Percentiles rank a stretch among this genome's conserved stretches.
These are phyloP conservation scores for Diplogelasinospora grovesii DNA, from an alignment of 495 filamentous ascomycete genomes.

Conservation along the genomic window DNA sequence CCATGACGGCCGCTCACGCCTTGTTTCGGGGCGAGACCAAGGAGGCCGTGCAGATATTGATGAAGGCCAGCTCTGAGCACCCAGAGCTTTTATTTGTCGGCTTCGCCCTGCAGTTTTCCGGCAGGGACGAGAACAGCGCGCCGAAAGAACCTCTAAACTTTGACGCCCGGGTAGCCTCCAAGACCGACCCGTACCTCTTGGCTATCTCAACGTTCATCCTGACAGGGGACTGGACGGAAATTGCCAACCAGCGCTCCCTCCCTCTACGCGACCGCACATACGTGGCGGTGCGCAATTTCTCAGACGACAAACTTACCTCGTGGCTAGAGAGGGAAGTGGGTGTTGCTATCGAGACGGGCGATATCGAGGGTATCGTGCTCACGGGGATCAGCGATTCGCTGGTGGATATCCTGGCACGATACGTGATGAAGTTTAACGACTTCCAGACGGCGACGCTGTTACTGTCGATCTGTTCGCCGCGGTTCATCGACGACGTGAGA, in stretches of 20 bases:
- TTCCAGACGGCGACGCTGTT: conserved; percentile 84
- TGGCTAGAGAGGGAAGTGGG: conserved; percentile 61
- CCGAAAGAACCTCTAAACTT: conserved; percentile 37
- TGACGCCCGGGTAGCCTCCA: conserved; percentile 40
- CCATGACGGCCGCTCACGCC: conserved; percentile 73
- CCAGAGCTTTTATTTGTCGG: conserved; percentile 48
- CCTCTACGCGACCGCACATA: conserved; percentile 80
- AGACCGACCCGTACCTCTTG: conserved; percentile 75
- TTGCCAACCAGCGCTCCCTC: conserved; percentile 73
- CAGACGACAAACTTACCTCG: conserved; percentile 64
- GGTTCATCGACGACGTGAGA: conserved; percentile 71
- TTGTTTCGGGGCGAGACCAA: conserved; percentile 65
- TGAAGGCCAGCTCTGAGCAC: conserved; percentile 39
- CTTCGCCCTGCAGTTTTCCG: conserved; percentile 46
- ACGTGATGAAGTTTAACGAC: conserved; percentile 80
- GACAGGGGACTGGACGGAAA: conserved; percentile 77
- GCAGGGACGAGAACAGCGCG: conserved; percentile 23
- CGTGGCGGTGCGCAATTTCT: conserved; percentile 77
- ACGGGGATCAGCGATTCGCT: conserved; percentile 75
- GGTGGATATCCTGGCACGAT: conserved; percentile 79
- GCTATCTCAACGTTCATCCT: conserved; percentile 90
- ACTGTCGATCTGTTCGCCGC: conserved; percentile 71
- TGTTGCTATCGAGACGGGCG: conserved; percentile 62
- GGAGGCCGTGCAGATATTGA: conserved; percentile 47
- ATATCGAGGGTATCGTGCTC: conserved; percentile 82